Conservation (phyloP, 768 basidiomycete genomes). For the Coprinopsis sp. region DNA sequence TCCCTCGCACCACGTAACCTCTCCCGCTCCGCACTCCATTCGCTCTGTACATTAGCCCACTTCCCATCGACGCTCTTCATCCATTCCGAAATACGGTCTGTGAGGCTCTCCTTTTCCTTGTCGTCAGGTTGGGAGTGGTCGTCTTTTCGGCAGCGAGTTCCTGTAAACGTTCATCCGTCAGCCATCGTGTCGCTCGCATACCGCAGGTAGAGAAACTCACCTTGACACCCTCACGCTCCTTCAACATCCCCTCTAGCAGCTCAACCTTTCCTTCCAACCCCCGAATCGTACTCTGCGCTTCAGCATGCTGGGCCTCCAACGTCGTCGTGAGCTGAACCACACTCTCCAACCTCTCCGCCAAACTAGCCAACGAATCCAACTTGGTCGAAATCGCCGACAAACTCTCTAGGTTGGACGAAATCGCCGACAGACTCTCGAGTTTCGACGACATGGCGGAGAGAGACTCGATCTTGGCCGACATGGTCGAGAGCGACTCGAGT, state of each 20-base stretch:
- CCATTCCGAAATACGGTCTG: constrained; percentile 62
- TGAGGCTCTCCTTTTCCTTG: constrained; percentile 25
- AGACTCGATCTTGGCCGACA: too few species aligned
- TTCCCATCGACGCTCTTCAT: constrained; percentile 74
- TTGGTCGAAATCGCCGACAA: too few species aligned
- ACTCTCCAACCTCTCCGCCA: too few species aligned
- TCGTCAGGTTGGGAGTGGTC: background rate
- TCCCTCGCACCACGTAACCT: constrained; percentile 67
- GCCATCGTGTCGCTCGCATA: background rate
- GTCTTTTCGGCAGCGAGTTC: background rate
- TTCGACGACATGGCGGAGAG: too few species aligned
- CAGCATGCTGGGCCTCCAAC: constrained; percentile 73
- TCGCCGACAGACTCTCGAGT: too few species aligned
- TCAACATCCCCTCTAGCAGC: constrained; percentile 62
- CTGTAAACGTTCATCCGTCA: background rate
- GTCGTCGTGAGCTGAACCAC: constrained; percentile 69
- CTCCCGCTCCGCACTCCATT: constrained; percentile 79
- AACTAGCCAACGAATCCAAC: too few species aligned
- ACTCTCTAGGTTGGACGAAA: too few species aligned
- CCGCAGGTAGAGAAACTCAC: constrained; percentile 2
- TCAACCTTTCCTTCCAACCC: constrained; percentile 65
- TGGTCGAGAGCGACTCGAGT: too few species aligned
- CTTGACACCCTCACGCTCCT: constrained; percentile 29
- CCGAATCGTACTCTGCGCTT: constrained; percentile 71
- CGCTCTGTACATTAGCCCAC: constrained; percentile 73